A percentile compares a stretch with the other conserved stretches of the same genome.
phyloP scores from a whole-genome alignment of 441 rosid genomes.

The Eutrema salsugineum region DNA sequence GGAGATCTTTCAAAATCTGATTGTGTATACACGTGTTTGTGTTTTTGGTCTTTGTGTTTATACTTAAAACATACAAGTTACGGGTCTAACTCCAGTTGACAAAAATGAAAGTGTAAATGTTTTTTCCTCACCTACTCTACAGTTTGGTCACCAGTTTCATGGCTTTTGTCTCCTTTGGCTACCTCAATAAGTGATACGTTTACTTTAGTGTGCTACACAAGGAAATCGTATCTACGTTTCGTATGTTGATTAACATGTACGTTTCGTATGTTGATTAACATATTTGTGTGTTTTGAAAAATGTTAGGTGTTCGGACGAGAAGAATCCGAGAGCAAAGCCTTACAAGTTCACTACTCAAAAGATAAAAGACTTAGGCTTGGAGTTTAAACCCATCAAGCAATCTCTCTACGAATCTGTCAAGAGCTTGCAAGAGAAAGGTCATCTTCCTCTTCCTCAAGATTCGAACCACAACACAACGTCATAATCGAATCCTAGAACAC shows the following conservation, averaged over 20 bases:
- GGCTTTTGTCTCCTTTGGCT: constrained; percentile 27
- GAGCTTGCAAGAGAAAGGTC: constrained; percentile 83
- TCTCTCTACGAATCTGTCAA: constrained; percentile 69
- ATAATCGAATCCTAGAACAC: constrained; percentile 17
- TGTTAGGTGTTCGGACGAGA: constrained; percentile 82
- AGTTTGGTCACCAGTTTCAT: constrained; percentile 25
- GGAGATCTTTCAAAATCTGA: constrained; percentile 1
- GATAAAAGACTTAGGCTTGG: constrained; percentile 75
- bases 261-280: constrained; percentile 6
- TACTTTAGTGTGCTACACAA: constrained; percentile 10
- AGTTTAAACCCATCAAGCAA: constrained; percentile 68
- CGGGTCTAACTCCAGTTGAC: constrained; percentile 21
- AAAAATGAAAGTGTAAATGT: background rate
- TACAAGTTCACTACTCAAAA: constrained; percentile 69
- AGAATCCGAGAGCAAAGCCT: constrained; percentile 66
- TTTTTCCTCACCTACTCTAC: constrained; percentile 32
- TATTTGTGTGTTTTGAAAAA: background rate
- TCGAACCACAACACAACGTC: constrained; percentile 22
- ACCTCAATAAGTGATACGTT: background rate
- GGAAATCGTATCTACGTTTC: constrained; percentile 7
- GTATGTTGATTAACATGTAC: constrained; percentile 6
- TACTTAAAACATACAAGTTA: background rate
- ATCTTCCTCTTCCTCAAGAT: constrained; percentile 57
- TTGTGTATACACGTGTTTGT: constrained; percentile 1
- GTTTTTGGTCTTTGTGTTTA: background rate